Percentiles rank a stretch among this genome's conserved stretches.
Conservation (phyloP, 495 filamentous ascomycete species). For the Xylaria longipes region DNA sequence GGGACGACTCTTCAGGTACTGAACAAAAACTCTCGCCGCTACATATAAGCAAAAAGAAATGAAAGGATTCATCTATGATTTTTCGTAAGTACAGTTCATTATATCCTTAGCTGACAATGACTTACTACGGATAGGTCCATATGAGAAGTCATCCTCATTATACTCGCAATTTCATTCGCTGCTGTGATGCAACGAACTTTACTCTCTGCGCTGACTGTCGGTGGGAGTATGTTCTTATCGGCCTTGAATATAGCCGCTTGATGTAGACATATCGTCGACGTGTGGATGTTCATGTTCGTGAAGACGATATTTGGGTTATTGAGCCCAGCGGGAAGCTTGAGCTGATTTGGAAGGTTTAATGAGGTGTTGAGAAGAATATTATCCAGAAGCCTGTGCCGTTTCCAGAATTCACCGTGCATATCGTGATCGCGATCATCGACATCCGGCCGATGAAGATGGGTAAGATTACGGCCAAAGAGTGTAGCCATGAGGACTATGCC, state of each 20-base stretch:
- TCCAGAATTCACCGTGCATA: constrained; percentile 95
- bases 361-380: constrained; percentile 87
- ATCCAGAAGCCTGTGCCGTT: constrained; percentile 86
- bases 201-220: constrained; percentile 81
- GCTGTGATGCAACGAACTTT: constrained; percentile 92
- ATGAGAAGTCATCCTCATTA: constrained; percentile 95
- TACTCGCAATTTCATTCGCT: constrained; percentile 91
- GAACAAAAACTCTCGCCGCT: constrained; percentile 90
- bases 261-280: constrained; percentile 94
- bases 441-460: constrained; percentile 90
- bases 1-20: constrained; percentile 88
- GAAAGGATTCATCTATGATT: constrained; percentile 89
- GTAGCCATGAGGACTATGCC: constrained; percentile 84
- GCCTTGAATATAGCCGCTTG: constrained; percentile 98
- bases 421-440: constrained; percentile 83
- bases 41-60: constrained; percentile 96
- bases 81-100: constrained; percentile 1
- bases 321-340: constrained; percentile 81
- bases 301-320: constrained; percentile 88
- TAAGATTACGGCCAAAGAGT: constrained; percentile 92
- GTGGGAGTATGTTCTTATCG: constrained; percentile 82
- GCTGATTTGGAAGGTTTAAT: constrained; percentile 79
- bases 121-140: constrained; percentile 83
- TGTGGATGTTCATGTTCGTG: constrained; percentile 95
- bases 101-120: constrained; percentile 21